Base-by-base conservation (phyloP, 208 protist species). In the Angomonas deanei region DNA sequence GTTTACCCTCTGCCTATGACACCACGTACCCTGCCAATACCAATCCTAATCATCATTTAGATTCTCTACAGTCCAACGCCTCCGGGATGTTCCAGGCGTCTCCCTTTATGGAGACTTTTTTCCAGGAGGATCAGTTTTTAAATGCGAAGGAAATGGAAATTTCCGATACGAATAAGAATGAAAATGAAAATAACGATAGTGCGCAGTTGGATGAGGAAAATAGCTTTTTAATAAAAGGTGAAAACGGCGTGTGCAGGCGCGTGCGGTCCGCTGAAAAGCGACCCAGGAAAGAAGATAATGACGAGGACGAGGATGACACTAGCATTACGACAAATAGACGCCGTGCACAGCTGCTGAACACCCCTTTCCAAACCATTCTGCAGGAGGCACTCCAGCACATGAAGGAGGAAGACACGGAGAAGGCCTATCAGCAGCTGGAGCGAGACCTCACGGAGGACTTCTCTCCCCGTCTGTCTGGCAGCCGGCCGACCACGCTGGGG, bases 211-310 rank as follows among this genome's bases (percentile, higher is more conserved):
- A 32, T 1, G 54, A 34, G 23, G 23, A 52, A 5, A 15, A 64
- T n/a, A 80, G 75, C 42, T 82, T 88, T 70, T 70, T 88, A 58
- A 57, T 88, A 23, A 64, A 74, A 27, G 82, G 86, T 17, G 86
- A 92, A 54, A 72, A 82, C 56, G 86, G 86, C 10, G 59, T 55
- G 15, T 68, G 74, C 33, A 72, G 80, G 15, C 89, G 86, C 82
- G 62, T 90, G 62, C 54, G 1, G 30, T 75, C 36, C 23, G 65
- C 8, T 42, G 23, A 19, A 59, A 27, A 17, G 21, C 3, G 61
- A 27, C 34, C 3, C 42, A 31, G 30, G 19, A 56, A 31, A 4
- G 31, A 28, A 19, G 24, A 57, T 28, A 57, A 57, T 36, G 31
- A 8, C n/a, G 50, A 57, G 24, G 11, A 34, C 10, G 28, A 5